Evolutionary conservation across 2,329 filamentous ascomycete genomes (phyloP), one percentile per base, ranked within the genome.

Genomic region (Penicillium corylophilum): DNA sequence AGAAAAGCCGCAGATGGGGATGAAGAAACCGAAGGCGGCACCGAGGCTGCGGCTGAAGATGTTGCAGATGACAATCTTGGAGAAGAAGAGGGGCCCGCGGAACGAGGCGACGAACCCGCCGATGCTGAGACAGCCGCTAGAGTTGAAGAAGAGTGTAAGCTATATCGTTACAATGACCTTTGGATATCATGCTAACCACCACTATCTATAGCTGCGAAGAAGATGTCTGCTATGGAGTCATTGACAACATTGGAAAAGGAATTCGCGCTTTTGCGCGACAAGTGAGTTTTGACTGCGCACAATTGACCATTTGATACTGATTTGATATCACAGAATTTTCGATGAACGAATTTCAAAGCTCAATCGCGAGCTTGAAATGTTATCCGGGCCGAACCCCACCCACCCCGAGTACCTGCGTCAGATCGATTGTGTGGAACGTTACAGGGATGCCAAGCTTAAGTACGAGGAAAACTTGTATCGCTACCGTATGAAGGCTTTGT

Each of bases 401-500:
- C 94, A 99, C 68, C 89, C 90, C 31, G 93, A 96, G 70, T 93
- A 92, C 61, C 79, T 96, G 31, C 89, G 89, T 38, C 95, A 96
- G 85, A 86, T 95, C 70, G 85, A 90, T 68, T 91, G 88, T 67
- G 82, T 99, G 49, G 85, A 95, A 72, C 86, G 88, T 53, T 85
- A 93, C 65, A 82, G 89, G 57, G 85, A 92, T 53, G 87, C 90
- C 64, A 95, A 90, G 72, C 77, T 95, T 46, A 83, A 85, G 56
- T 82, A 89, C 61, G 89, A 93, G 63, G 82, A 88, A 46, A 85
- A 83, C 22, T 82, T 94, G 59, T 82, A 88, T 58, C 82, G 86
- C 54, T 88, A 90, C 67, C 88, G 89, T 60, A 76, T 89, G 59
- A 80, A 88, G 66, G 84, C 89, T 2, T 79, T 95, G 26, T 81